Base-by-base conservation (phyloP, 2,329 filamentous ascomycete genomes). In the Pseudofabraea citricarpa region DNA sequence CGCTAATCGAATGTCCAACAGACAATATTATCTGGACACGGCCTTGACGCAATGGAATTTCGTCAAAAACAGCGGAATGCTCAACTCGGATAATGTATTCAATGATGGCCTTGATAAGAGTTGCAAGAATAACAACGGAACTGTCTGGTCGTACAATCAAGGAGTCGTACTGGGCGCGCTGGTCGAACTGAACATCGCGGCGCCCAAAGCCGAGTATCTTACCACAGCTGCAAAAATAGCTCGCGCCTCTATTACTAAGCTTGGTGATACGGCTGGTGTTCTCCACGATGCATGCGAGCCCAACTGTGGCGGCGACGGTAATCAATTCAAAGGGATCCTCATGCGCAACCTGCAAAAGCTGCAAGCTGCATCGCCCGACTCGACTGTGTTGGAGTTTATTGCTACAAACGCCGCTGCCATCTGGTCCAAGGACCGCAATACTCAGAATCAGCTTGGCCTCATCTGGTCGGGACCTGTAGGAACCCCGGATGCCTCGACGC, bases 311-410 rank as follows among this genome's bases (percentile, higher is more conserved):
- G 62, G 56, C n/a, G 75, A 81, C 47, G 76, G 71, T 1, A 69
- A 75, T 20, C 80, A 86, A 53, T 89, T 89, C 71, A 89, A 89
- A 63, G 85, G 85, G 3, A 69, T 87, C 22, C 87, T 87, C 53
- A 71, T 80, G 38, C 73, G 82, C 19, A 86, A 87, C 56, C 63
- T 88, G 13, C 69, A 71, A 35, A 70, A 74, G 37, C 63, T 88
- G 18, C 56, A 59, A 12, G 43, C 38, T 1, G 74, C 64, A 2
- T 71, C 71, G 2, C 74, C 76, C 0, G 64, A 75, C 21, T 58
- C 67, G 3, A 58, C 59, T 4, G 82, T 79, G 54, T 64, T 64
- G 6, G 57, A 64, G 2, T 81, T 81, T 38, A 77, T 89, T 39
- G 60, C 70, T 16, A 64, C 63, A n/a, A 87, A 86, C 48, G 83